phyloP scores from a whole-genome alignment of 2,329 filamentous ascomycete genomes.

The Curvularia verruculosa region DNA sequence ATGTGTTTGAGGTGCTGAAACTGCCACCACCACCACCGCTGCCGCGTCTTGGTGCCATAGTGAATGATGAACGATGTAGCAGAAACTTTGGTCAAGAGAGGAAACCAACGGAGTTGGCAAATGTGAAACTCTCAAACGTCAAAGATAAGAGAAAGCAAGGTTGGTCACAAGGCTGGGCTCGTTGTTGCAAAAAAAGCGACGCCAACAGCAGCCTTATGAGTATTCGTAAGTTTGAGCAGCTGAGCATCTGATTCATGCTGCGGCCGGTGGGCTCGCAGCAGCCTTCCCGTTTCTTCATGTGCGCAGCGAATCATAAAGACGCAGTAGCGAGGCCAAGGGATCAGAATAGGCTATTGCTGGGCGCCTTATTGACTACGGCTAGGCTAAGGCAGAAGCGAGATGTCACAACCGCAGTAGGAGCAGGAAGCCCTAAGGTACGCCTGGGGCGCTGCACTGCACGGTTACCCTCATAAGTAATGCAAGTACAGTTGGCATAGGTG shows the following conservation, averaged over 20 bases:
- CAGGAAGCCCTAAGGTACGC: constrained; percentile 1
- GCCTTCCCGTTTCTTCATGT: neutral
- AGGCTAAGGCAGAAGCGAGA: constrained; percentile 4
- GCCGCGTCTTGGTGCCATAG: constrained; percentile 31
- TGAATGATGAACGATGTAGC: neutral
- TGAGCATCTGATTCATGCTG: constrained; percentile 1
- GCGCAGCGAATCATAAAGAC: neutral
- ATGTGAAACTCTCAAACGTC: neutral
- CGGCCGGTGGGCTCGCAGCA: constrained; percentile 1
- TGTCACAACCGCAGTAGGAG: neutral
- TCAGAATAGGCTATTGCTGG: constrained; percentile 2
- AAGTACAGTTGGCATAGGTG: neutral
- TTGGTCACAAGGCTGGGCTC: neutral
- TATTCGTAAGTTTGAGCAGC: neutral
- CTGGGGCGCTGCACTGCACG: too few species aligned
- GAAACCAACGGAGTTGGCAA: neutral
- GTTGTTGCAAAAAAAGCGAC: neutral
- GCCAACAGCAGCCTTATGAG: neutral
- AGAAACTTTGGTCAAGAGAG: neutral
- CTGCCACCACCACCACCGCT: constrained; percentile 2
- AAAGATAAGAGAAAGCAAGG: neutral
- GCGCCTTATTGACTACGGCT: constrained; percentile 1
- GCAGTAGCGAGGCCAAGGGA: neutral
- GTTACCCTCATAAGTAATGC: too few species aligned
- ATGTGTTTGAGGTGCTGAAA: constrained; percentile 20